Base-by-base conservation (phyloP, 257 asterid species). In the Scutellaria barbata region DNA sequence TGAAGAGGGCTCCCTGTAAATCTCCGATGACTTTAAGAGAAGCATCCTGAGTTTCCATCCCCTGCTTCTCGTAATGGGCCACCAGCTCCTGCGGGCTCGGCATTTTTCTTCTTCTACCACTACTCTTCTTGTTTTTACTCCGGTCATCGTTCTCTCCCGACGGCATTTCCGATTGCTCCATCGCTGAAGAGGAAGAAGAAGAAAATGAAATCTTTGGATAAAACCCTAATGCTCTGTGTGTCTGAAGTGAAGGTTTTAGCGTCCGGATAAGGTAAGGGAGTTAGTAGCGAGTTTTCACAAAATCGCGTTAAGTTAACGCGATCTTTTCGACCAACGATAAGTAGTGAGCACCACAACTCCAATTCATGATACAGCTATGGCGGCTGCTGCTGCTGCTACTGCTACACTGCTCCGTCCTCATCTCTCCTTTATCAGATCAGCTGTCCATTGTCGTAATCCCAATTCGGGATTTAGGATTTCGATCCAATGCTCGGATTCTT, bases 21-120 rank as follows among this genome's bases (percentile, higher is more conserved):
- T 90, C 97, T 61, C 86, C 87, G 47, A 93, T 93, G 12, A 86
- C 97, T 77, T 86, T 90, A 63, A 86, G 81, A 1, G 98, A 90
- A 48, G 98, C 97, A 68, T 83, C 90, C 75, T 86, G 90, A 22
- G 88, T 76, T 51, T 76, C 84, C 88, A 90, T 77, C 55, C 98
- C 97, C 76, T 86, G 88, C 12, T 87, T 81, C 86, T 89, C 97
- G 81, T 90, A 93, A 75, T 93, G 92, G n/a, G 84, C 52, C 35
- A 90, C 89, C 61, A 93, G 81, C 75, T 93, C 98, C 18, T 65
- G 75, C 5, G 98, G 87, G 63, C 82, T 90, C 48, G 96, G 92
- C 83, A 92, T 61, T 76, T 76, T 84, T 51, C 85, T 78, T 22
- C 72, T 77, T 47, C 85, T 78, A 17, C 72, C 76, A 76, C 48